Evolutionary conservation across 345 rosid species (phyloP).

Genomic region (Erodium maritimum): DNA sequence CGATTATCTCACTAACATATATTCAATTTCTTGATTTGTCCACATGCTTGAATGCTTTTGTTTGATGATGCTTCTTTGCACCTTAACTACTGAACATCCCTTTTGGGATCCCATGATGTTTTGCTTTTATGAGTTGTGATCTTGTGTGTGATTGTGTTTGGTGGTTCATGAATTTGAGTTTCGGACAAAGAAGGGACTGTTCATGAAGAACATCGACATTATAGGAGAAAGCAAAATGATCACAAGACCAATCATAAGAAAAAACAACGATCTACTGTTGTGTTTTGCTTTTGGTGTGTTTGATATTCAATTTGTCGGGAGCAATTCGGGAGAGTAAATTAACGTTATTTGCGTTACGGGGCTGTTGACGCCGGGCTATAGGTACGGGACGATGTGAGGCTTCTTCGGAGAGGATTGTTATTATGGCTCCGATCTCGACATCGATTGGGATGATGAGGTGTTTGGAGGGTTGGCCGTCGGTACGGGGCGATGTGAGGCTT

Average conservation of each 20-base stretch:
- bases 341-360: constrained; percentile 5
- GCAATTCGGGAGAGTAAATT: constrained; percentile 17
- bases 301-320: constrained; percentile 29
- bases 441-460: no score
- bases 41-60: no score
- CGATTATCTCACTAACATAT: no score
- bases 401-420: no score
- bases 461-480: no score
- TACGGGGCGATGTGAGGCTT: no score
- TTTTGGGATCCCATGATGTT: constrained; percentile 46
- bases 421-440: no score
- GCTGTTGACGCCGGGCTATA: not conserved
- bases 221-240: constrained; percentile 5
- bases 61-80: not conserved
- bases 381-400: no score
- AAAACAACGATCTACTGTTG: constrained; percentile 11
- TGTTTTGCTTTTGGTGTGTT: constrained; percentile 9
- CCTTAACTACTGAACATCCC: constrained; percentile 25
- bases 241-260: constrained; percentile 16
- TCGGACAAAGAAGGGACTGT: no score
- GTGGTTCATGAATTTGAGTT: constrained; percentile 9
- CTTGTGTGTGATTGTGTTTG: constrained; percentile 36
- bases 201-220: constrained; percentile 20
- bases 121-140: constrained; percentile 21
- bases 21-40: no score